Conservation (phyloP, 305 asterid genomes). For the Stenogyne calaminthoides region DNA sequence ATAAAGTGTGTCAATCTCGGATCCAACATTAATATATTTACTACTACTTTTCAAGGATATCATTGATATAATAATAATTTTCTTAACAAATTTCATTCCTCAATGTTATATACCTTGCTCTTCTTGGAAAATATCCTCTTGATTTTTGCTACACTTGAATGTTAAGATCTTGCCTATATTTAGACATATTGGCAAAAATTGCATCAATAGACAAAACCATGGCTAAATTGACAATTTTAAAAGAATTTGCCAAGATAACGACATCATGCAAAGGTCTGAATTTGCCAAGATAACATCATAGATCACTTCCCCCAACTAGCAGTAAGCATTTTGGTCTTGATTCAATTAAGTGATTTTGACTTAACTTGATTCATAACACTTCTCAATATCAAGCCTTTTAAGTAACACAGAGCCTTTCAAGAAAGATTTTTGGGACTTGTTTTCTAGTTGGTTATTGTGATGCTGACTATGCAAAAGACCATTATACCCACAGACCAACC, state of each 20-base stretch:
- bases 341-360: neutral
- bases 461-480: neutral
- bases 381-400: neutral
- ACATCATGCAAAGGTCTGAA: neutral
- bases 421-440: neutral
- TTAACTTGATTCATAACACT: neutral
- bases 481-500: neutral
- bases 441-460: neutral
- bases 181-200: neutral
- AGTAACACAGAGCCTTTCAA: neutral
- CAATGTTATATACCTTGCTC: neutral
- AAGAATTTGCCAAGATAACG: neutral
- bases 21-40: neutral
- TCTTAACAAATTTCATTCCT: neutral
- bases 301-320: neutral
- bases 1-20: neutral
- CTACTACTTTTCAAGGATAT: neutral
- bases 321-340: neutral
- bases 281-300: neutral
- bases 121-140: neutral
- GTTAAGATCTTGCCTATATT: neutral
- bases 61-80: neutral
- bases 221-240: neutral
- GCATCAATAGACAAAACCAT: neutral
- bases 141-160: neutral